phyloP scores from a whole-genome alignment of 2,329 filamentous ascomycete species.

The Botrytis elliptica region DNA sequence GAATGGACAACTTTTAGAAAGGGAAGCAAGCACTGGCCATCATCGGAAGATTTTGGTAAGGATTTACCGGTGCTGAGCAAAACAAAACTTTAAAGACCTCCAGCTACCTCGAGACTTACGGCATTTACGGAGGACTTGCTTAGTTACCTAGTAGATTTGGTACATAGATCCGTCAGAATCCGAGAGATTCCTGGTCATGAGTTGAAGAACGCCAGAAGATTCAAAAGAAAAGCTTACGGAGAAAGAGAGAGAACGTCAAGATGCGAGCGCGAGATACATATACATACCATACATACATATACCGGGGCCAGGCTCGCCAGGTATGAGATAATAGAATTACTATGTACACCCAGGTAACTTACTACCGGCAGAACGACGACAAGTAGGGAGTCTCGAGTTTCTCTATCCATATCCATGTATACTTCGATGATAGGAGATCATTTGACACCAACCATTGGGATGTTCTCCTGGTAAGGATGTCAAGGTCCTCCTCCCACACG shows the following conservation, averaged over 20 bases:
- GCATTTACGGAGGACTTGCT: background rate
- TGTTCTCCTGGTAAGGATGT: background rate
- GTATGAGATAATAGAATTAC: background rate
- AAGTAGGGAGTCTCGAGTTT: background rate
- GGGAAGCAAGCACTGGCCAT: slow-evolving; percentile 15
- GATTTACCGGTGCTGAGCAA: background rate
- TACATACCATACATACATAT: too few relatives aligned
- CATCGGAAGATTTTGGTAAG: background rate
- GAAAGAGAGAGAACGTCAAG: background rate
- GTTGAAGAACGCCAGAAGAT: background rate
- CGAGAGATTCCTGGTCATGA: background rate
- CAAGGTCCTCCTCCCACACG: background rate
- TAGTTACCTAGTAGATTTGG: background rate
- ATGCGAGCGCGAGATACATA: background rate
- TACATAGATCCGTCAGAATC: background rate
- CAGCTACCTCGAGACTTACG: background rate
- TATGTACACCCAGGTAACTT: background rate
- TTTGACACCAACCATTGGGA: background rate
- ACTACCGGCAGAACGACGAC: background rate
- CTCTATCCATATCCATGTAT: background rate
- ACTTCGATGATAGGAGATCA: background rate
- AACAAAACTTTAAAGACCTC: background rate
- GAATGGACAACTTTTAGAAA: background rate
- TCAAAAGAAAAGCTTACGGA: background rate
- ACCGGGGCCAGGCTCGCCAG: too few relatives aligned